Conservation (phyloP, 2,329 filamentous ascomycete species). For the Ambrosiella xylebori region DNA sequence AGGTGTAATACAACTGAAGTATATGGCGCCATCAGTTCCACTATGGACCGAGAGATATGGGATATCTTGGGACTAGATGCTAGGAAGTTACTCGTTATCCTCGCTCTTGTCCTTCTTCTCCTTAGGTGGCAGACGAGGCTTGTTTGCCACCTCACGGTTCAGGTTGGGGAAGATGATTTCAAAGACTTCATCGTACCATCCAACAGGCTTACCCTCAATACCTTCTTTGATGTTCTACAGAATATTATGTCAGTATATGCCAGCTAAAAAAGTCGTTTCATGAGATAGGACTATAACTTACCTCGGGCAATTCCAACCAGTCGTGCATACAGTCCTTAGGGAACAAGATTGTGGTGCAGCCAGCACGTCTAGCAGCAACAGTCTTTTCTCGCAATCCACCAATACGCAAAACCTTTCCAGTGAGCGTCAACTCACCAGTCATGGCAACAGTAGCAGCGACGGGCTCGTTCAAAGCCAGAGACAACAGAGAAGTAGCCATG, state of each 20-base stretch:
- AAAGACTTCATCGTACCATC: constrained; percentile 91
- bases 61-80: neutral
- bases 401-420: constrained; percentile 88
- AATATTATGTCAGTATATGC: neutral
- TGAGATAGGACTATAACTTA: constrained; percentile 31
- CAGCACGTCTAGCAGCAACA: constrained; percentile 79
- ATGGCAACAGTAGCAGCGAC: constrained; percentile 83
- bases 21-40: no score
- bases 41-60: no score
- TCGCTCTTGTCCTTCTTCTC: constrained; percentile 24
- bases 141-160: constrained; percentile 55
- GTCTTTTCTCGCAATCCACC: constrained; percentile 94
- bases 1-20: no score
- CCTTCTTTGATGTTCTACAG: constrained; percentile 90
- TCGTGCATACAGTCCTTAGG: constrained; percentile 89
- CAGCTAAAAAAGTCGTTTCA: neutral
- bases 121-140: constrained; percentile 30
- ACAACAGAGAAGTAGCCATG: constrained; percentile 88
- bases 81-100: constrained; percentile 16
- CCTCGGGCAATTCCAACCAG: constrained; percentile 92
- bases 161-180: constrained; percentile 73
- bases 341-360: constrained; percentile 87
- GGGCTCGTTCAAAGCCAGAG: constrained; percentile 60
- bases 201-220: constrained; percentile 76
- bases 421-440: constrained; percentile 94